These are phyloP conservation scores for Tolypocladium ovalisporum DNA, from an alignment of 2,329 filamentous ascomycete genomes.

Conservation along the genomic window DNA sequence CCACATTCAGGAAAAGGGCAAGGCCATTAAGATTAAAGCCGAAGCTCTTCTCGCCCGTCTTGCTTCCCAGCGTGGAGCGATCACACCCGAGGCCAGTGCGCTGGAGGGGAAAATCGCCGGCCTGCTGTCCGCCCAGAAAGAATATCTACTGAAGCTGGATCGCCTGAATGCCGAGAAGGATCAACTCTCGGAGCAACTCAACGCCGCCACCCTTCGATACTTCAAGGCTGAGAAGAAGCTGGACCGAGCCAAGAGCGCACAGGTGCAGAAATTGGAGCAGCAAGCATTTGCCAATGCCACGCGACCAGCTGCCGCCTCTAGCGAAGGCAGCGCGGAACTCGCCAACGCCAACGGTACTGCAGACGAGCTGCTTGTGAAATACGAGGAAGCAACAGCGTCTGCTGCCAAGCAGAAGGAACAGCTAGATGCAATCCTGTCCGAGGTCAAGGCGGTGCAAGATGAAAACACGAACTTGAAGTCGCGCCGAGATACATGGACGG, in stretches of 20 bases:
- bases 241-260: slow-evolving; percentile 76
- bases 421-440: slow-evolving; percentile 64
- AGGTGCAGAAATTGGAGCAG: slow-evolving; percentile 85
- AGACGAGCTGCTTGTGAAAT: slow-evolving; percentile 62
- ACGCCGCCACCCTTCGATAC: slow-evolving; percentile 80
- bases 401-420: slow-evolving; percentile 82
- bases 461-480: slow-evolving; percentile 66
- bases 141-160: slow-evolving; percentile 65
- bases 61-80: slow-evolving; percentile 36
- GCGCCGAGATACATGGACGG: slow-evolving; percentile 61
- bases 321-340: slow-evolving; percentile 36
- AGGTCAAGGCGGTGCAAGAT: slow-evolving; percentile 63
- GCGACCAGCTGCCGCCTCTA: slow-evolving; percentile 27
- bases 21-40: slow-evolving; percentile 65
- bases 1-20: slow-evolving; percentile 67
- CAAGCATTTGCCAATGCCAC: slow-evolving; percentile 66
- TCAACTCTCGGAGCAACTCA: slow-evolving; percentile 73
- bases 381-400: slow-evolving; percentile 67
- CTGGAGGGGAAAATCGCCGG: slow-evolving; percentile 66
- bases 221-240: slow-evolving; percentile 93
- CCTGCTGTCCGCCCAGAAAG: slow-evolving; percentile 73
- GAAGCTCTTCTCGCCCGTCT: slow-evolving; percentile 54
- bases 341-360: slow-evolving; percentile 43
- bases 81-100: slow-evolving; percentile 57
- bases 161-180: slow-evolving; percentile 69